These are phyloP conservation scores for Backusella morwellensis DNA, from an alignment of 192 early-diverging fungal species.

Conservation along the genomic window DNA sequence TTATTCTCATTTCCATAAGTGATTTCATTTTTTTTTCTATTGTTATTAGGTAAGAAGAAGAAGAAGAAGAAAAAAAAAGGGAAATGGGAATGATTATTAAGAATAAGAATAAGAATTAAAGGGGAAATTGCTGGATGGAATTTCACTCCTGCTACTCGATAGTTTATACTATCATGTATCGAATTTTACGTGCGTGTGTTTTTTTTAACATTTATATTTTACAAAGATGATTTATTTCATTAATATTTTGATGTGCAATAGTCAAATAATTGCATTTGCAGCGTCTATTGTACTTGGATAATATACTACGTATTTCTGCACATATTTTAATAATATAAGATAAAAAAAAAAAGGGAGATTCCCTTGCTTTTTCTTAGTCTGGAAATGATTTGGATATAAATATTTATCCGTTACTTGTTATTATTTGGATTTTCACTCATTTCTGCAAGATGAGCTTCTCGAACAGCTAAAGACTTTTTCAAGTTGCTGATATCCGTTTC, in stretches of 20 bases:
- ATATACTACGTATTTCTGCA: too few relatives aligned
- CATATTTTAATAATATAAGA: too few relatives aligned
- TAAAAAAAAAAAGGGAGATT: too few relatives aligned
- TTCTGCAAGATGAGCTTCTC: constrained; percentile 57
- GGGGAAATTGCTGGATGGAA: not conserved
- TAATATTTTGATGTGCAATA: too few relatives aligned
- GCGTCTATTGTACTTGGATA: too few relatives aligned
- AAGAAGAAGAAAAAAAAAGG: not conserved
- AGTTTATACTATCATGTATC: not conserved
- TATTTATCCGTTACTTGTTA: not conserved
- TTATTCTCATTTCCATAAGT: too few relatives aligned
- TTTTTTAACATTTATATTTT: too few relatives aligned
- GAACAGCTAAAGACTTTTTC: constrained; percentile 56
- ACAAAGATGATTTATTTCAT: too few relatives aligned
- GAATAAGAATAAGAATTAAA: not conserved
- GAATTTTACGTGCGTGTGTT: too few relatives aligned
- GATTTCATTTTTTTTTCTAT: not conserved
- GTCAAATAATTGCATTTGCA: too few relatives aligned
- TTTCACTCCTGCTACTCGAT: not conserved
- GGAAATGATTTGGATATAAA: not conserved
- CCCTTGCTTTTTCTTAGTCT: not conserved
- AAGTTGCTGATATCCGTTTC: constrained; percentile 60
- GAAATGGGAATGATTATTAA: not conserved
- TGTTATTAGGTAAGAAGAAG: not conserved
- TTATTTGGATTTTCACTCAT: constrained; percentile 18